Evolutionary conservation across 495 filamentous ascomycete species (phyloP).

Genomic region (Podospora appendiculata): DNA sequence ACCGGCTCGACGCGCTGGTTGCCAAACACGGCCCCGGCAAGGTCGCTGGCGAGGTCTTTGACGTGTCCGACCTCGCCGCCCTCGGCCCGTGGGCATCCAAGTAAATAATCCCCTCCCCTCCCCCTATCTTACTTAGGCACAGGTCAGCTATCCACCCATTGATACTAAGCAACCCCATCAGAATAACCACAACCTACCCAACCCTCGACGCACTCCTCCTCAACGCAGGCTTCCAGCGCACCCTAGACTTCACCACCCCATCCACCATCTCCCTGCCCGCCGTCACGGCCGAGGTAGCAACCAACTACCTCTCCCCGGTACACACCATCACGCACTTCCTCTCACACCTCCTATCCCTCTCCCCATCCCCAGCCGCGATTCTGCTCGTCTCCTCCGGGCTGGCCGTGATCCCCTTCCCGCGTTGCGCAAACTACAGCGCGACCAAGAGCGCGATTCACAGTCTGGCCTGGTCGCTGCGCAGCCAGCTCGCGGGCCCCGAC

Average conservation of each 20-base stretch:
- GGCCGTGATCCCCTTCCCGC: slow-evolving; percentile 43
- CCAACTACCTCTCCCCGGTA: slow-evolving; percentile 61
- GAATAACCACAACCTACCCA: slow-evolving; percentile 49
- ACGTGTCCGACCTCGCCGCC: slow-evolving; percentile 53
- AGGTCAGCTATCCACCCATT: not conserved
- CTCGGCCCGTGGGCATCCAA: slow-evolving; percentile 49
- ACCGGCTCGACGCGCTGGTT: slow-evolving; percentile 56
- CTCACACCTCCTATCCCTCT: slow-evolving; percentile 45
- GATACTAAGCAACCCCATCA: slow-evolving; percentile 11
- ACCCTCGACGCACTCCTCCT: slow-evolving; percentile 49
- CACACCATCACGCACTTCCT: slow-evolving; percentile 55
- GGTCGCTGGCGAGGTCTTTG: slow-evolving; percentile 45
- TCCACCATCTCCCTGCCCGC: slow-evolving; percentile 44
- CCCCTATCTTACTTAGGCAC: not conserved
- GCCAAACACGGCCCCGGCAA: slow-evolving; percentile 50
- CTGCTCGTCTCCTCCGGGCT: slow-evolving; percentile 47
- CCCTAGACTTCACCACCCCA: slow-evolving; percentile 55
- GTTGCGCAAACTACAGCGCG: slow-evolving; percentile 48
- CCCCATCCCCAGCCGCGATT: slow-evolving; percentile 28
- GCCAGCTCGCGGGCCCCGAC: slow-evolving; percentile 38
- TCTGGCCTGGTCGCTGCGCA: slow-evolving; percentile 48
- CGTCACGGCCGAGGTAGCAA: slow-evolving; percentile 49
- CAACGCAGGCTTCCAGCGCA: slow-evolving; percentile 52
- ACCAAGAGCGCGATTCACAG: slow-evolving; percentile 53
- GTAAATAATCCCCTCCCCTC: slow-evolving; percentile 19